Conservation (phyloP, 805 yeast species). For the Blastobotrys terrestris region DNA sequence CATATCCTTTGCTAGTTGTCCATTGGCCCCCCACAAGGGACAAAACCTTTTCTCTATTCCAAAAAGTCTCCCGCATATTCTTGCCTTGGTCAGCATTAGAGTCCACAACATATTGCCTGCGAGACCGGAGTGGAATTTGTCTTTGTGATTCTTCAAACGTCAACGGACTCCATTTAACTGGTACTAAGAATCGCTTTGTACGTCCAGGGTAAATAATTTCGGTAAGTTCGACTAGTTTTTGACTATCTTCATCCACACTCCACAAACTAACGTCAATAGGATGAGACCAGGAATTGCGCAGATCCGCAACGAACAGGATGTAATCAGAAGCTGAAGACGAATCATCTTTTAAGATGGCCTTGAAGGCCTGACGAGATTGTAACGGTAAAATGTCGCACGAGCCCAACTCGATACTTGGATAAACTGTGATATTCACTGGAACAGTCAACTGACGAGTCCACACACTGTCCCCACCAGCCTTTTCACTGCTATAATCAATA, state of each 20-base stretch:
- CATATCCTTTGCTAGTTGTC: slow-evolving; percentile 28
- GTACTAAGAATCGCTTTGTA: slow-evolving; percentile 60
- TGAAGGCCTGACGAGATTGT: slow-evolving; percentile 5
- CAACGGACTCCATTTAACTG: slow-evolving; percentile 51
- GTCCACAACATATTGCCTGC: slow-evolving; percentile 62
- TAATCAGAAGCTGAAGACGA: slow-evolving; percentile 41
- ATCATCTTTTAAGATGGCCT: slow-evolving; percentile 11
- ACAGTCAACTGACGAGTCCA: slow-evolving; percentile 55
- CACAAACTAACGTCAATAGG: slow-evolving; percentile 29
- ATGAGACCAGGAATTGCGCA: slow-evolving; percentile 76
- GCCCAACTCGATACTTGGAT: slow-evolving; percentile 66
- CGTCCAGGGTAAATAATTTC: slow-evolving; percentile 38
- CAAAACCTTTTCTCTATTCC: slow-evolving; percentile 71
- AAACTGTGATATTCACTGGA: slow-evolving; percentile 64
- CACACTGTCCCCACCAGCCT: slow-evolving; percentile 19
- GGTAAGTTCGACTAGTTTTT: slow-evolving; percentile 6
- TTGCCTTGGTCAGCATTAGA: slow-evolving; percentile 49
- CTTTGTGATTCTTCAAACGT: slow-evolving; percentile 38
- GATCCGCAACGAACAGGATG: slow-evolving; percentile 63
- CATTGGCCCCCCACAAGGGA: slow-evolving; percentile 59
- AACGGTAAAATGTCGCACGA: slow-evolving; percentile 63
- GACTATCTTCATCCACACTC: slow-evolving; percentile 8
- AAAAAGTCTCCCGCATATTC: slow-evolving; percentile 59
- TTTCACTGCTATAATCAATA: slow-evolving; percentile 53
- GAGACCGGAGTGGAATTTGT: slow-evolving; percentile 64